phyloP scores from a whole-genome alignment of 2,329 filamentous ascomycete genomes.

The Hymenoscyphus repandus region DNA sequence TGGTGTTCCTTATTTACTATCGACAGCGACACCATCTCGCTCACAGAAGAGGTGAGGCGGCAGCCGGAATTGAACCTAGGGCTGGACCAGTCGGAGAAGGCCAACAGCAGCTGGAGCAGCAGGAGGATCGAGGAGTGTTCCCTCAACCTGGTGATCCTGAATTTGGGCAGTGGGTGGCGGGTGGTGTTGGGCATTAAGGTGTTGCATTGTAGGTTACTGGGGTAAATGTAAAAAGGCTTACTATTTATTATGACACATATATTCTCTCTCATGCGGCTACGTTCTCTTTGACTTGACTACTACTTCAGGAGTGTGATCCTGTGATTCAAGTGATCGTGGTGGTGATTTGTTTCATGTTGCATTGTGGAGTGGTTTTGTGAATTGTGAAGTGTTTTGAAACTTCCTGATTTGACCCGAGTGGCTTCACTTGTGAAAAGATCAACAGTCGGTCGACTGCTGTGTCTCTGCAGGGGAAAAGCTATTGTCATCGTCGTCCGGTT shows the following conservation, averaged over 20 bases:
- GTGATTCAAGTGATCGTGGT: no score
- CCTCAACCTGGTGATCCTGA: constrained; percentile 63
- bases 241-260: background rate
- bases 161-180: constrained; percentile 58
- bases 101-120: constrained; percentile 23
- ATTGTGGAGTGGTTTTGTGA: no score
- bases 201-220: constrained; percentile 15
- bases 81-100: constrained; percentile 22
- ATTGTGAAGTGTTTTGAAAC: no score
- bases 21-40: constrained; percentile 64
- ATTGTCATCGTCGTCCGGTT: no score
- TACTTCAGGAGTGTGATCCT: no score
- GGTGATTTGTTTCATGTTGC: no score
- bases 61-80: constrained; percentile 32
- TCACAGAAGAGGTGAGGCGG: constrained; percentile 39
- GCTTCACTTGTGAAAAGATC: no score
- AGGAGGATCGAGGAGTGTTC: constrained; percentile 51
- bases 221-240: background rate
- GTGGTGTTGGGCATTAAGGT: constrained; percentile 57
- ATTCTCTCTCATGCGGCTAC: no score
- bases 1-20: constrained; percentile 79
- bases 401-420: no score
- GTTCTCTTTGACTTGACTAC: no score
- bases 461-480: no score
- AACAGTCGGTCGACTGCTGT: no score